A percentile compares a stretch with the other conserved stretches of the same genome.
Evolutionary conservation across 2,329 filamentous ascomycete species (phyloP).

Genomic region (Geosmithia putterillii): DNA sequence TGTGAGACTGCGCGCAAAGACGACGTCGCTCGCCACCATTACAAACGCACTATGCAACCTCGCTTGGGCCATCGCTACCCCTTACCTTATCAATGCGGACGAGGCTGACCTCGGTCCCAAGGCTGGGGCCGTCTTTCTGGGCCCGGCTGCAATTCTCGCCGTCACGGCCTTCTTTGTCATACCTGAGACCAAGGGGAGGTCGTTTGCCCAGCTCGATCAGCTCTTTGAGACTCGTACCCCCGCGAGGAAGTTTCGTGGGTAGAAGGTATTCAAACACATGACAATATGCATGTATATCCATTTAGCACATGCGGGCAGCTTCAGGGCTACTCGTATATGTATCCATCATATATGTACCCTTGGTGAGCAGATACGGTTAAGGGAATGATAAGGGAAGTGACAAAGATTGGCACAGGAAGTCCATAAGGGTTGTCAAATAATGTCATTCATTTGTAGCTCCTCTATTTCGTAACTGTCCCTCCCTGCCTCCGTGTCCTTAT

Average conservation of each 20-base stretch:
- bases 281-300: too few relatives aligned
- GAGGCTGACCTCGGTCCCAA: not conserved
- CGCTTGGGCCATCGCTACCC: conserved; percentile 3
- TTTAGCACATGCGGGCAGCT: too few relatives aligned
- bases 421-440: too few relatives aligned
- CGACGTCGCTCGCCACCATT: conserved; percentile 3
- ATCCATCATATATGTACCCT: too few relatives aligned
- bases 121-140: not conserved
- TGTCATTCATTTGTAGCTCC: too few relatives aligned
- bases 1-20: conserved; percentile 3
- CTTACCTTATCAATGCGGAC: conserved; percentile 3
- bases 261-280: too few relatives aligned
- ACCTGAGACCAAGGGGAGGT: conserved; percentile 32
- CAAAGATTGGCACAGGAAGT: too few relatives aligned
- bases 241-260: conserved; percentile 15
- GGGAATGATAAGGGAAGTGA: too few relatives aligned
- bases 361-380: too few relatives aligned
- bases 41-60: conserved; percentile 3
- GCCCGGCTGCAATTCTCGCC: not conserved
- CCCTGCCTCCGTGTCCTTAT: too few relatives aligned
- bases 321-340: too few relatives aligned
- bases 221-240: conserved; percentile 17
- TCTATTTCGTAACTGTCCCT: too few relatives aligned
- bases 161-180: conserved; percentile 8
- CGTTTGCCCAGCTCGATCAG: conserved; percentile 20